phyloP scores from a whole-genome alignment of 306 rosid genomes.

The Inga oerstediana region DNA sequence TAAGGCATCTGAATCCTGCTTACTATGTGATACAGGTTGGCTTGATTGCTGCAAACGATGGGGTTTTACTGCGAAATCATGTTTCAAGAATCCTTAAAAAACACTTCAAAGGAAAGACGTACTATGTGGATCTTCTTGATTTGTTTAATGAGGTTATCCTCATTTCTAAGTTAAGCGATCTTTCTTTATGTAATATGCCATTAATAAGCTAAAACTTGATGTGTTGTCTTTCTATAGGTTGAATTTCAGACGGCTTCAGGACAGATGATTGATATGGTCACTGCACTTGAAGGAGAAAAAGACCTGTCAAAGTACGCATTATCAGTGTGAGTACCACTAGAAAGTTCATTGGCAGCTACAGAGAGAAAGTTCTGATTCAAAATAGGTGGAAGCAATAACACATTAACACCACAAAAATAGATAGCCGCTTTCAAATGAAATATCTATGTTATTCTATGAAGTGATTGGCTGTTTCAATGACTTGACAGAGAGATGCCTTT shows the following conservation, averaged over 20 bases:
- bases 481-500: constrained; percentile 23
- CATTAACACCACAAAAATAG: neutral
- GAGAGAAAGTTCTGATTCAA: no score
- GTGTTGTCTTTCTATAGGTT: constrained; percentile 50
- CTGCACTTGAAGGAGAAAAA: constrained; percentile 89
- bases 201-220: constrained; percentile 30
- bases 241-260: constrained; percentile 96
- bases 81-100: constrained; percentile 72
- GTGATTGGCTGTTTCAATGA: neutral
- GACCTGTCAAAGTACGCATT: constrained; percentile 83
- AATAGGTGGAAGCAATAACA: no score
- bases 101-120: constrained; percentile 80
- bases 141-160: constrained; percentile 78
- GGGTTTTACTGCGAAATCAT: constrained; percentile 79
- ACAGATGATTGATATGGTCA: constrained; percentile 95
- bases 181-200: constrained; percentile 14
- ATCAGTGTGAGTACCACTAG: constrained; percentile 62
- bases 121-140: constrained; percentile 83
- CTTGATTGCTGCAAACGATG: constrained; percentile 85
- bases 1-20: constrained; percentile 4
- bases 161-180: constrained; percentile 22
- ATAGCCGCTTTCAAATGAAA: constrained; percentile 5
- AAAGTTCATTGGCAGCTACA: no score
- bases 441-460: neutral
- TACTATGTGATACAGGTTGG: constrained; percentile 62